Evolutionary conservation across 2,329 filamentous ascomycete genomes (phyloP), one percentile per base, ranked within the genome.

Genomic region (Hymenoscyphus repandus): DNA sequence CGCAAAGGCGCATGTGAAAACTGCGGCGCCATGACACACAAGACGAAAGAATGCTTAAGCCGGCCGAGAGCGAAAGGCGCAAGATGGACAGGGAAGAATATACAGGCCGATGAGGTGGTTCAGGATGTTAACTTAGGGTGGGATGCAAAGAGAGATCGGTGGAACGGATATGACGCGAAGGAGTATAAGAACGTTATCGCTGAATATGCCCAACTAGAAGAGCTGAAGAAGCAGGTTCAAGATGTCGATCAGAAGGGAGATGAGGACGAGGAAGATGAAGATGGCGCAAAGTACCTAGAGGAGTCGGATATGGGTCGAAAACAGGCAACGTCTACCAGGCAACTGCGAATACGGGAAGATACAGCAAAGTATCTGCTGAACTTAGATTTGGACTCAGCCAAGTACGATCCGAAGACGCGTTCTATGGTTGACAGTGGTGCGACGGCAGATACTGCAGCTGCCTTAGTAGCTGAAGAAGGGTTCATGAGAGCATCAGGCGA

Each of bases 1-100:
- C 88, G 95, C 59, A 99, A 97, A 74, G 93, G 95, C 65, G 92
- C 93, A 47, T 99, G 93, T 72, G 92, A 97, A 71, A 99, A 99
- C 72, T 99, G 93, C 73, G 93, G 93, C 63, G 86, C 90, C 51
- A 95, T 97, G 88, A 90, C 88, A 58, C 93, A 99, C 72, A 95
- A 95, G 72, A 86, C 83, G 47, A 96, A 95, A 66, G 92, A 97
- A 65, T 99, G 93, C 66, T 72, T 99, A 45, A 90, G 86, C 64
- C 80, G 93, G 48, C 93, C 91, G 30, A 82, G 93, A 52, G 95
- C 95, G 46, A 83, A 86, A 50, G 92, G 93, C 56, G 93, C 93
- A 10, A 90, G 86, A 66, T 96, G 87, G 83, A 95, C 91, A 0
- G 93, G 93, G 18, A 86, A 82, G 64, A 86, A 97, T 66, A 99